A percentile compares a stretch with the other conserved stretches of the same genome.
phyloP scores from a whole-genome alignment of 805 yeast species.

The Deakozyma indianensis region DNA sequence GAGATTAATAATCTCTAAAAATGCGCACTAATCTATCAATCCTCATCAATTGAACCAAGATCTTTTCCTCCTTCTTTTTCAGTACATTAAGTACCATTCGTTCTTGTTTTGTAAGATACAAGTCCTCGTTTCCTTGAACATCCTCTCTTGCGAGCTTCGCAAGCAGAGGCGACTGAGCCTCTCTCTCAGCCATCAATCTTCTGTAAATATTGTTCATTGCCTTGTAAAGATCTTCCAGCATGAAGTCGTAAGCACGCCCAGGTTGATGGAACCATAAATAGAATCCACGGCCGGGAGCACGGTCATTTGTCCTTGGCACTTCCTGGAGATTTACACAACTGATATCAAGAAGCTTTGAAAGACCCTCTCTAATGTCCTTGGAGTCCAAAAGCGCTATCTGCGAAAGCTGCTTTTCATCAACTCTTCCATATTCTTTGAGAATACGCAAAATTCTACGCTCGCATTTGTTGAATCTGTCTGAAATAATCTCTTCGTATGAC shows the following conservation, averaged over 20 bases:
- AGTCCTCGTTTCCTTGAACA: constrained; percentile 69
- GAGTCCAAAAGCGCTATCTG: constrained; percentile 66
- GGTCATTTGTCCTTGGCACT: constrained; percentile 79
- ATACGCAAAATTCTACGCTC: constrained; percentile 67
- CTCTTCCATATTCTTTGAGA: constrained; percentile 50
- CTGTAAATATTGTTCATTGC: constrained; percentile 31
- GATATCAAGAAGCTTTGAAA: constrained; percentile 49
- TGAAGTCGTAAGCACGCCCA: constrained; percentile 31
- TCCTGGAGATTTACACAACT: constrained; percentile 83
- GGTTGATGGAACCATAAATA: constrained; percentile 64
- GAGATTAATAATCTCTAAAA: constrained; percentile 22
- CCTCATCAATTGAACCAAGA: constrained; percentile 19
- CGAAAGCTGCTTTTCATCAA: constrained; percentile 74
- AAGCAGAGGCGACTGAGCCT: constrained; percentile 49
- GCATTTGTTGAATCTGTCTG: constrained; percentile 27
- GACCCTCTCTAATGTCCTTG: constrained; percentile 55
- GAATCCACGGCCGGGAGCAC: constrained; percentile 81
- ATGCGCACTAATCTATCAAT: constrained; percentile 24
- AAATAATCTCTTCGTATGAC: constrained; percentile 22
- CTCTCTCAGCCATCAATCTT: constrained; percentile 27
- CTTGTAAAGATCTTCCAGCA: constrained; percentile 34
- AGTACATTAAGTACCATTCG: constrained; percentile 52
- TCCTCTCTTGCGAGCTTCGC: constrained; percentile 82
- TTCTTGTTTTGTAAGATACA: constrained; percentile 61
- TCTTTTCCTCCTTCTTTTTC: constrained; percentile 17